phyloP scores from a whole-genome alignment of 2,329 filamentous ascomycete genomes.

The Ceratocystis ficicola region DNA sequence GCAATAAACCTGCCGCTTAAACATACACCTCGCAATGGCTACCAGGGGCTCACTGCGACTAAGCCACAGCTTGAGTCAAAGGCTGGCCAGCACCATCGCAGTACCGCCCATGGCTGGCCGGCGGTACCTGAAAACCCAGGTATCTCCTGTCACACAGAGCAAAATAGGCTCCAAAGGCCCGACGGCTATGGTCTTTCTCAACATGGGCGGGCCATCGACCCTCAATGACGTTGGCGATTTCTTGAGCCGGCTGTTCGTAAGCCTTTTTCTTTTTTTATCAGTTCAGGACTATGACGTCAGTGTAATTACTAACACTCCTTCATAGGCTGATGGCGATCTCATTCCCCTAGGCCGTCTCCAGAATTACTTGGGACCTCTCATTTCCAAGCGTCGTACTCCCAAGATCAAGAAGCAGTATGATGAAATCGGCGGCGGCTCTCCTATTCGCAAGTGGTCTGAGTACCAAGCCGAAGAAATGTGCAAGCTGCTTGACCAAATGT shows the following conservation, averaged over 20 bases:
- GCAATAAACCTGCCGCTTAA: not conserved
- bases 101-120: conserved; percentile 23
- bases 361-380: conserved; percentile 76
- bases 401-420: conserved; percentile 96
- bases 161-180: conserved; percentile 59
- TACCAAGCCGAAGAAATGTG: conserved; percentile 92
- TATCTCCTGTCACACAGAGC: conserved; percentile 71
- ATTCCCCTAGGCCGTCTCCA: conserved; percentile 93
- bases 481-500: conserved; percentile 84
- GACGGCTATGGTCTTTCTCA: conserved; percentile 97
- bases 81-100: conserved; percentile 27
- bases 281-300: conserved; percentile 16
- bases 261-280: conserved; percentile 27
- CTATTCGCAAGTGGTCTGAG: conserved; percentile 96
- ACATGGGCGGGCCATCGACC: conserved; percentile 93
- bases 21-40: conserved; percentile 27
- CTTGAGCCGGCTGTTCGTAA: conserved; percentile 79
- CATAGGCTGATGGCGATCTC: conserved; percentile 75
- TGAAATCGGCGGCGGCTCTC: conserved; percentile 91
- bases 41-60: conserved; percentile 27
- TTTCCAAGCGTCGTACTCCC: conserved; percentile 75
- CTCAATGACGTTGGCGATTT: conserved; percentile 82
- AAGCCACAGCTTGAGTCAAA: conserved; percentile 21
- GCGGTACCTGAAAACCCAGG: conserved; percentile 33
- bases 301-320: conserved; percentile 5